A percentile compares a stretch with the other conserved stretches of the same genome.
These are phyloP conservation scores for Xylariaceae sp. DNA, from an alignment of 2,329 filamentous ascomycete genomes.

Conservation along the genomic window DNA sequence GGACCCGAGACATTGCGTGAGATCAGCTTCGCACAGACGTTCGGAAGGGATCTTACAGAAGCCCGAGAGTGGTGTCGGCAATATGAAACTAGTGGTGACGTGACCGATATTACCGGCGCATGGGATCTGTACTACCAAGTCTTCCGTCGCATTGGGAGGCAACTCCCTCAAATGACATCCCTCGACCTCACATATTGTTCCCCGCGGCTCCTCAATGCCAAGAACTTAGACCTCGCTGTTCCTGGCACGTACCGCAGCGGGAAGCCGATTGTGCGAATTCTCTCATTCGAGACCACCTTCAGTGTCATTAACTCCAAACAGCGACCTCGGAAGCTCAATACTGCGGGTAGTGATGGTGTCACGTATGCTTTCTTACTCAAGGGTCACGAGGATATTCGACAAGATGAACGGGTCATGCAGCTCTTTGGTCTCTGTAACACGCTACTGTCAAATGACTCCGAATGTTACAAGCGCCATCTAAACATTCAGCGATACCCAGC, in stretches of 20 bases:
- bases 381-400: slow-evolving; percentile 98
- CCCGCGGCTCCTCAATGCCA: slow-evolving; percentile 82
- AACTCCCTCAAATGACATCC: slow-evolving; percentile 87
- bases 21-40: slow-evolving; percentile 96
- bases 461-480: slow-evolving; percentile 95
- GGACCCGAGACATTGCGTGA: slow-evolving; percentile 92
- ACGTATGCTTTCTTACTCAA: slow-evolving; percentile 90
- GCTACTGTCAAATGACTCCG: slow-evolving; percentile 85
- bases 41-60: slow-evolving; percentile 91
- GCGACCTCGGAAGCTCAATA: slow-evolving; percentile 82
- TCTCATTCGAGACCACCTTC: slow-evolving; percentile 85
- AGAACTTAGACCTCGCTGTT: slow-evolving; percentile 88
- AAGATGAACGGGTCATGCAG: slow-evolving; percentile 99
- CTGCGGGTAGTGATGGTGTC: slow-evolving; percentile 84
- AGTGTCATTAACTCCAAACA: slow-evolving; percentile 97
- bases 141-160: slow-evolving; percentile 90
- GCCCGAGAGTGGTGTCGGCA: slow-evolving; percentile 94
- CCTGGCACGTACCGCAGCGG: slow-evolving; percentile 88
- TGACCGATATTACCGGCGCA: slow-evolving; percentile 93
- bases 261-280: slow-evolving; percentile 75
- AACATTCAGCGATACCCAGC: slow-evolving; percentile 94
- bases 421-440: slow-evolving; percentile 98
- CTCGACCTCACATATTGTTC: slow-evolving; percentile 97
- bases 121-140: slow-evolving; percentile 99
- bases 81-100: slow-evolving; percentile 83